Conservation (phyloP, 2,329 filamentous ascomycete species). For the Byssothecium circinans region DNA sequence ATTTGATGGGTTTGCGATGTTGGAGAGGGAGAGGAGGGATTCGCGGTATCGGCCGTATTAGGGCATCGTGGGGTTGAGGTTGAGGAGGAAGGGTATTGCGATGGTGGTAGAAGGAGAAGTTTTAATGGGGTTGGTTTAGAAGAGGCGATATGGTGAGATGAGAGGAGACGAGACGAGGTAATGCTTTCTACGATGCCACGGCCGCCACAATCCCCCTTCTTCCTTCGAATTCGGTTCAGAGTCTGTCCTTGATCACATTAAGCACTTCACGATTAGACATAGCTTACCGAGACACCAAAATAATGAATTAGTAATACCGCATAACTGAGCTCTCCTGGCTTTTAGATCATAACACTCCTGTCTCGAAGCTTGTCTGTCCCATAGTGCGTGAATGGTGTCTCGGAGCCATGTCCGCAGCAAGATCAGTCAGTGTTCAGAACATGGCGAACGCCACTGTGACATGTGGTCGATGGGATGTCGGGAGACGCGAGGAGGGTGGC, state of each 20-base stretch:
- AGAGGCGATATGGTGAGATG: no score
- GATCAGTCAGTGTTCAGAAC: not conserved
- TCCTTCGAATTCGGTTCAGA: not conserved
- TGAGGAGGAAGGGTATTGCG: no score
- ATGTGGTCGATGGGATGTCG: conserved; percentile 7
- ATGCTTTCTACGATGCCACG: not conserved
- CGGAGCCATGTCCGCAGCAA: not conserved
- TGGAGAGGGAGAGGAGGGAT: conserved; percentile 1
- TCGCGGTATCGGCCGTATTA: not conserved
- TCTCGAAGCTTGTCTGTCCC: no score
- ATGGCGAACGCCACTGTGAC: conserved; percentile 9
- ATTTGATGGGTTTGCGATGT: not conserved
- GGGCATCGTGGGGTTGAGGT: not conserved
- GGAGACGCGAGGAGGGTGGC: conserved; percentile 4
- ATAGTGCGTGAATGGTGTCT: no score
- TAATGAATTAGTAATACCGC: not conserved
- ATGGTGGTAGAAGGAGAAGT: not conserved
- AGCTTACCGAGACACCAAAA: no score
- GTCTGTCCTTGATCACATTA: not conserved
- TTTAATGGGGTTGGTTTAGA: no score
- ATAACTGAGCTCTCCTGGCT: no score
- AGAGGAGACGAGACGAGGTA: not conserved
- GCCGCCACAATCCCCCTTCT: not conserved
- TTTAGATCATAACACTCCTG: no score
- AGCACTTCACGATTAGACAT: no score